Evolutionary conservation across 2,329 filamentous ascomycete species (phyloP).

Genomic region (Diplodia mutila): DNA sequence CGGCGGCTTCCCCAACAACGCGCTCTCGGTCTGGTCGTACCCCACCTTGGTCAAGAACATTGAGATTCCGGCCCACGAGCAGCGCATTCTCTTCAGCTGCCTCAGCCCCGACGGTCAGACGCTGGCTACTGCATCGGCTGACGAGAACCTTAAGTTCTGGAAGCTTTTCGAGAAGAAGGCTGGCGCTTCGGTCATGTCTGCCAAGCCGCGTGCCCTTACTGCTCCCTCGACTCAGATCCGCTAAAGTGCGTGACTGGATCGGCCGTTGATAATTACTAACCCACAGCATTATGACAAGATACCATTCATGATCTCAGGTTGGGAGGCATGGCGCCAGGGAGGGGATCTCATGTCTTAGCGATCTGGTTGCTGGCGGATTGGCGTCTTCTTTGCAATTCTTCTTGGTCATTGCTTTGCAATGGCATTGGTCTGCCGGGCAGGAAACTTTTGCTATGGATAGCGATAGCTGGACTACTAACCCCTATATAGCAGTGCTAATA

Average conservation of each 20-base stretch:
- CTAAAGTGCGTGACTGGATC: not conserved
- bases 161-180: slow-evolving; percentile 99
- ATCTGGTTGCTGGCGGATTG: slow-evolving; percentile 5
- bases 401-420: slow-evolving; percentile 10
- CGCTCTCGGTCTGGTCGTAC: slow-evolving; percentile 98
- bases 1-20: slow-evolving; percentile 98
- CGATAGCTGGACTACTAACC: slow-evolving; percentile 14
- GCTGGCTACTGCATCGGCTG: slow-evolving; percentile 91
- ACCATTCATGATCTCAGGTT: slow-evolving; percentile 3
- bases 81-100: slow-evolving; percentile 92
- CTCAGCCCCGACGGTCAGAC: slow-evolving; percentile 98
- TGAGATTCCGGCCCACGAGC: slow-evolving; percentile 97
- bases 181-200: slow-evolving; percentile 47
- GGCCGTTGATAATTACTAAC: slow-evolving; percentile 11
- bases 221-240: slow-evolving; percentile 25
- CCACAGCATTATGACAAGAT: slow-evolving; percentile 20
- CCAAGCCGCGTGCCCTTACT: slow-evolving; percentile 22
- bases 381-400: slow-evolving; percentile 11
- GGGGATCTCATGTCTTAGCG: slow-evolving; percentile 3
- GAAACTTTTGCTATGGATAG: not conserved
- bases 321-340: slow-evolving; percentile 8
- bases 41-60: slow-evolving; percentile 95
- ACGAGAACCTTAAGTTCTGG: slow-evolving; percentile 99
- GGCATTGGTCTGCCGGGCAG: not conserved
- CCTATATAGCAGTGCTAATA: slow-evolving; percentile 18